Evolutionary conservation across 139 green algal species (phyloP).

Genomic region (Ettlia oleoabundans): DNA sequence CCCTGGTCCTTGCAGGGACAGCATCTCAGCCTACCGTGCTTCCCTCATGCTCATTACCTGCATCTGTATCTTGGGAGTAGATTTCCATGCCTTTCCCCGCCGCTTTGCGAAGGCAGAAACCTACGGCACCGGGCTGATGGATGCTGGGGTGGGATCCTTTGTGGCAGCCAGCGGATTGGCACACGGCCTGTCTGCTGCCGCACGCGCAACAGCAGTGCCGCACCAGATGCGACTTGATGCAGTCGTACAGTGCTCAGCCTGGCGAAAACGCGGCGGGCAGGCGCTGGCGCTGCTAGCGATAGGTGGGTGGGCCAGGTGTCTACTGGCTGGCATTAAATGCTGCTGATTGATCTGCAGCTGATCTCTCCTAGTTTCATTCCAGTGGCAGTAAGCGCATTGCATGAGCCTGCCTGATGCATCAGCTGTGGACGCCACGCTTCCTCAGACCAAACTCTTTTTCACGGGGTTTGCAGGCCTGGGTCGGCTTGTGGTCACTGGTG

Average conservation of each 20-base stretch:
- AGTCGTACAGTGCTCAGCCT: not conserved
- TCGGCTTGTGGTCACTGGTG: conserved; percentile 53
- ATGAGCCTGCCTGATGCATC: no score
- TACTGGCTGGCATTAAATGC: not conserved
- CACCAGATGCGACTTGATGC: no score
- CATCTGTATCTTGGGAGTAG: conserved; percentile 88
- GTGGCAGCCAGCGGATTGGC: conserved; percentile 69
- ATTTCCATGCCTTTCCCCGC: conserved; percentile 86
- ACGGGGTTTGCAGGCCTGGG: conserved; percentile 25
- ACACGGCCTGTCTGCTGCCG: conserved; percentile 12
- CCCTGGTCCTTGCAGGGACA: conserved; percentile 40
- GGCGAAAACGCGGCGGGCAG: not conserved
- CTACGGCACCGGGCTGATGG: conserved; percentile 88
- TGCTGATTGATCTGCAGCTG: not conserved
- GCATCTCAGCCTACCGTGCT: conserved; percentile 66
- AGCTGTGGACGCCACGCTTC: no score
- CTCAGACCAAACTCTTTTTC: no score
- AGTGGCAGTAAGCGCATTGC: no score
- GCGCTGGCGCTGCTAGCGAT: conserved; percentile 7
- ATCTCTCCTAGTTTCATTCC: no score
- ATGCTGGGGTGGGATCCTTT: conserved; percentile 87
- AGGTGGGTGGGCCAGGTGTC: not conserved
- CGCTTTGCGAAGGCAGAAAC: conserved; percentile 81
- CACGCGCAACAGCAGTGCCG: not conserved
- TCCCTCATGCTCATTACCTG: conserved; percentile 80